These are phyloP conservation scores for Eremochloa ophiuroides DNA, from an alignment of 176 grass and related monocot species.

Conservation along the genomic window DNA sequence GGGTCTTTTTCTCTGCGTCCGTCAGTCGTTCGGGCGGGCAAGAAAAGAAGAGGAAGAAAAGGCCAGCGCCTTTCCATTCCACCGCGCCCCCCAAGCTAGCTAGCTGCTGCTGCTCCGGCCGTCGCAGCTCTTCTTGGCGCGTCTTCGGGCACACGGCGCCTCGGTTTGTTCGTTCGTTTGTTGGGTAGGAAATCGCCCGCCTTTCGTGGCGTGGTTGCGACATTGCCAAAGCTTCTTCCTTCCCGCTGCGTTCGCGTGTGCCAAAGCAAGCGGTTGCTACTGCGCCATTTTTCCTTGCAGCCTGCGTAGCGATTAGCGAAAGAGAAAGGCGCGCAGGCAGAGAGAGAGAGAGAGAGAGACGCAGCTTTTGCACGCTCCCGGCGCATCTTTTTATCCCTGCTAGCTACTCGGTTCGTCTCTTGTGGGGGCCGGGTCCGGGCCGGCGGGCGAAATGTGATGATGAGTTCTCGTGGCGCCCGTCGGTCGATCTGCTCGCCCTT, in stretches of 20 bases:
- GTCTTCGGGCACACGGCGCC: neutral
- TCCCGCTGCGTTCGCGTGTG: neutral
- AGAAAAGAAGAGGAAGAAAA: neutral
- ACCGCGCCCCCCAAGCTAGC: neutral
- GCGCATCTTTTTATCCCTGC: neutral
- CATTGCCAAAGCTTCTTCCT: conserved; percentile 7
- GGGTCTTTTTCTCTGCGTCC: neutral
- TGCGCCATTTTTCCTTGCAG: neutral
- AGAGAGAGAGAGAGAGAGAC: neutral
- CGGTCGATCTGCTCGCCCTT: neutral
- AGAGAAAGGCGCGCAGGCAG: neutral
- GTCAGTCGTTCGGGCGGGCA: neutral
- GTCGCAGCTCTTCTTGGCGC: neutral
- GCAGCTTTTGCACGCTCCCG: conserved; percentile 19
- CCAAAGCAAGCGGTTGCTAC: neutral
- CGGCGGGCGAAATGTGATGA: conserved; percentile 12
- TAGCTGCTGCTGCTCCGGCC: neutral
- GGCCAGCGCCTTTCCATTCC: neutral
- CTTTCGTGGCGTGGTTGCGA: conserved; percentile 28
- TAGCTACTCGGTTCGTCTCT: neutral
- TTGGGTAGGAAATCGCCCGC: conserved; percentile 23
- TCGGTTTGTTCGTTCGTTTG: neutral
- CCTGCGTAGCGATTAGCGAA: neutral
- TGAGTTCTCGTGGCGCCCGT: conserved; percentile 20
- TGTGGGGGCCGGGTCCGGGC: too few species aligned